Conservation (phyloP, 441 rosid species). For the Lepidium campestre region DNA sequence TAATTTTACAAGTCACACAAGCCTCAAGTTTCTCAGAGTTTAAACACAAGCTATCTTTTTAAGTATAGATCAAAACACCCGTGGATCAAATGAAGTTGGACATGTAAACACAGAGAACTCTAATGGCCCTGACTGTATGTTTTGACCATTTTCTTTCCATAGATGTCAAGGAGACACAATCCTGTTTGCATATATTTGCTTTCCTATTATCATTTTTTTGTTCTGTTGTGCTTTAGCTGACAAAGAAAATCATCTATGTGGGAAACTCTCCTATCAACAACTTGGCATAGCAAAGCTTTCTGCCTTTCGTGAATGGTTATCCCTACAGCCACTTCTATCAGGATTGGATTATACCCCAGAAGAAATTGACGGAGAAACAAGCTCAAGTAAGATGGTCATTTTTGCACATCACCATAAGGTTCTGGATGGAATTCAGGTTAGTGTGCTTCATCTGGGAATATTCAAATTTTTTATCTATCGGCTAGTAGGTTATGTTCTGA, state of each 20-base stretch:
- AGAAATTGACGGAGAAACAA: conserved; percentile 39
- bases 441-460: conserved; percentile 15
- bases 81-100: conserved; percentile 15
- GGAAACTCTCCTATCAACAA: conserved; percentile 70
- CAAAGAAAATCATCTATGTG: conserved; percentile 26
- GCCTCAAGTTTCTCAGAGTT: conserved; percentile 6
- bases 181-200: neutral
- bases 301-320: conserved; percentile 83
- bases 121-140: conserved; percentile 16
- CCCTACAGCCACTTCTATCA: conserved; percentile 65
- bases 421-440: conserved; percentile 88
- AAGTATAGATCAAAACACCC: conserved; percentile 5
- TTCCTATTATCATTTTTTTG: neutral
- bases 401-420: conserved; percentile 97
- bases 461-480: neutral
- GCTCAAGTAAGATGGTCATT: conserved; percentile 71
- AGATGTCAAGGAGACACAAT: neutral
- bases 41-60: conserved; percentile 10
- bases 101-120: conserved; percentile 5
- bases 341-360: conserved; percentile 42
- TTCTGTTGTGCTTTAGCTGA: conserved; percentile 38
- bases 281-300: conserved; percentile 91
- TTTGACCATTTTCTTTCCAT: conserved; percentile 7
- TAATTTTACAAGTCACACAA: neutral
- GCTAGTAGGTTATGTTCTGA: neutral